Percentiles rank a stretch among this genome's conserved stretches.
These are phyloP conservation scores for Cucurbita maxima DNA, from an alignment of 306 rosid species.

Conservation along the genomic window DNA sequence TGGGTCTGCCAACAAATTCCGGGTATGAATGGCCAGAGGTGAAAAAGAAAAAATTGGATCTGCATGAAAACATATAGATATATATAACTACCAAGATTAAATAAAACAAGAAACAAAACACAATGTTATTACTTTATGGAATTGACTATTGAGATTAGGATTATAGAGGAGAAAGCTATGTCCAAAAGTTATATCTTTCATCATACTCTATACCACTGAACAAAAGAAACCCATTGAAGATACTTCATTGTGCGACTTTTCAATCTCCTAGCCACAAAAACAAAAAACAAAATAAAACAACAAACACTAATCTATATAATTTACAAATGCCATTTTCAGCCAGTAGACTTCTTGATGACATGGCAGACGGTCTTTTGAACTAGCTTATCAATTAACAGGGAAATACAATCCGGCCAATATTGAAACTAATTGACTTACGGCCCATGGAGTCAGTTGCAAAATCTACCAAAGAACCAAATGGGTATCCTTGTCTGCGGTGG, in stretches of 20 bases:
- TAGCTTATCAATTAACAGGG: neutral
- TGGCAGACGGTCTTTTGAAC: neutral
- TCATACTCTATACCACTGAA: neutral
- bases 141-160: neutral
- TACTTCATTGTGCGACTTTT: neutral
- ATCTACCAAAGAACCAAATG: constrained; percentile 96
- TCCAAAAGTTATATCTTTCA: neutral
- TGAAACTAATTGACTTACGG: constrained; percentile 45
- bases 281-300: neutral
- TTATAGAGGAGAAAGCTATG: neutral
- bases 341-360: neutral
- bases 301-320: neutral
- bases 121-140: neutral
- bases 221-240: neutral
- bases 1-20: constrained; percentile 89
- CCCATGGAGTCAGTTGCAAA: constrained; percentile 91
- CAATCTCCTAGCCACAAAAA: neutral
- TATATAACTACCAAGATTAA: neutral
- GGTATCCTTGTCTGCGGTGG: constrained; percentile 94
- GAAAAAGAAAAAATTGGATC: constrained; percentile 98
- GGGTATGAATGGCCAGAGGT: constrained; percentile 90
- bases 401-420: neutral
- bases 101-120: neutral
- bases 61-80: constrained; percentile 10
- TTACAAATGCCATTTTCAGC: neutral